Percentiles rank a stretch among this genome's conserved stretches.
Conservation (phyloP, 2,329 filamentous ascomycete genomes). For the Sporothrix brunneoviolacea region DNA sequence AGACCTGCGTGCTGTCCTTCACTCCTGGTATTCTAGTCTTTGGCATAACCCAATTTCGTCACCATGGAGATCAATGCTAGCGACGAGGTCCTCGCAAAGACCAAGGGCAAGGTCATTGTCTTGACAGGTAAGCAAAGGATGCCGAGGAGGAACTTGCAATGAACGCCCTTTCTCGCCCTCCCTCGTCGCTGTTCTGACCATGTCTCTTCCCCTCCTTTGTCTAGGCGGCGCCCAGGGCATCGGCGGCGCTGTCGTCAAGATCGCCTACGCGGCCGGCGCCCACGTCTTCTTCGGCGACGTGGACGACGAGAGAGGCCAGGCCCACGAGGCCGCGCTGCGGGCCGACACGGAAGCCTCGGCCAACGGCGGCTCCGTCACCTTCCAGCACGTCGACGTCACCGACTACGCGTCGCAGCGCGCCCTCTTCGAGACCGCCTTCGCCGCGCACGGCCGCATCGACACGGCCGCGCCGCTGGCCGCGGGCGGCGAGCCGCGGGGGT, state of each 20-base stretch:
- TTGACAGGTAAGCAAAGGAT: slow-evolving; percentile 18
- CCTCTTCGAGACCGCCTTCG: slow-evolving; percentile 39
- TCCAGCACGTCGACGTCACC: slow-evolving; percentile 38
- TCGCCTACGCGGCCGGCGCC: slow-evolving; percentile 19
- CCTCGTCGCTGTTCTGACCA: too few relatives aligned
- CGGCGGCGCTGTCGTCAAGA: slow-evolving; percentile 21
- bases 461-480: slow-evolving; percentile 43
- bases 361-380: slow-evolving; percentile 21
- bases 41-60: too few relatives aligned
- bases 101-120: slow-evolving; percentile 19
- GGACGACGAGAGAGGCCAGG: slow-evolving; percentile 19
- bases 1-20: too few relatives aligned
- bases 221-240: slow-evolving; percentile 23
- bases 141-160: too few relatives aligned
- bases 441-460: slow-evolving; percentile 40
- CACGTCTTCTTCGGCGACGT: slow-evolving; percentile 25
- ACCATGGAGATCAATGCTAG: slow-evolving; percentile 1
- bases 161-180: too few relatives aligned
- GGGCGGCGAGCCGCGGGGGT: slow-evolving; percentile 33
- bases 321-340: slow-evolving; percentile 14
- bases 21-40: too few relatives aligned
- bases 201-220: too few relatives aligned
- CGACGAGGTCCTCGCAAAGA: slow-evolving; percentile 3
- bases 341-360: slow-evolving; percentile 1
- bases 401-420: slow-evolving; percentile 37